Evolutionary conservation across 805 yeast genomes (phyloP).

Genomic region (Wickerhamiella sorbophila): DNA sequence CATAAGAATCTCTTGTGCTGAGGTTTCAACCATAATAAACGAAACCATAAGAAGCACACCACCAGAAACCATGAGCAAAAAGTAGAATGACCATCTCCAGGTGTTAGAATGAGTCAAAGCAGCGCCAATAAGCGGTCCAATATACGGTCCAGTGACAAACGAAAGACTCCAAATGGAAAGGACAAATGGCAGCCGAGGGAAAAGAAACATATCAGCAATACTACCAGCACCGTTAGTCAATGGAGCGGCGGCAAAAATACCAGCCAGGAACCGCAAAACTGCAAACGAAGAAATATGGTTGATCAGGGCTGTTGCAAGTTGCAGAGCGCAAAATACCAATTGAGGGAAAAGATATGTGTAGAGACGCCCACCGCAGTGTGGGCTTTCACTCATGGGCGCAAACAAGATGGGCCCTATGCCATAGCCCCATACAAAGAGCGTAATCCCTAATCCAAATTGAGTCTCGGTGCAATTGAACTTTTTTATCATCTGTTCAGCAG

Average conservation of each 20-base stretch:
- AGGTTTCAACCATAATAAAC: conserved; percentile 37
- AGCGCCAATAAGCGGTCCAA: conserved; percentile 46
- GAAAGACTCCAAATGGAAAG: conserved; percentile 41
- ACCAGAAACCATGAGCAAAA: conserved; percentile 30
- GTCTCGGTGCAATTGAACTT: conserved; percentile 32
- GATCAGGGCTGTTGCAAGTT: conserved; percentile 42
- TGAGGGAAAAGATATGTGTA: conserved; percentile 34
- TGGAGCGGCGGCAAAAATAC: conserved; percentile 42
- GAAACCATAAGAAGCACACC: conserved; percentile 26
- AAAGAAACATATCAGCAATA: conserved; percentile 34
- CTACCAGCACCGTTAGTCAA: conserved; percentile 47
- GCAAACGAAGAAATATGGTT: conserved; percentile 37
- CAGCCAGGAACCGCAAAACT: conserved; percentile 38
- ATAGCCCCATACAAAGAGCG: conserved; percentile 44
- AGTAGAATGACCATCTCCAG: conserved; percentile 47
- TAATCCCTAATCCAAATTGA: conserved; percentile 37
- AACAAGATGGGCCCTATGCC: conserved; percentile 45
- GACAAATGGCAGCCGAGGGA: conserved; percentile 33
- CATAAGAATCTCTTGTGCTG: conserved; percentile 30
- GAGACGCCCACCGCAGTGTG: conserved; percentile 34
- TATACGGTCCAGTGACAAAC: conserved; percentile 39
- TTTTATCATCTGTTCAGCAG: conserved; percentile 31
- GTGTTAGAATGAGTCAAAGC: conserved; percentile 32
- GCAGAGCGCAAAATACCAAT: conserved; percentile 35
- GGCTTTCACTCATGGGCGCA: conserved; percentile 41